Evolutionary conservation across 2,329 filamentous ascomycete genomes (phyloP), one percentile per base, ranked within the genome.

Genomic region (Fusarium floridanum): DNA sequence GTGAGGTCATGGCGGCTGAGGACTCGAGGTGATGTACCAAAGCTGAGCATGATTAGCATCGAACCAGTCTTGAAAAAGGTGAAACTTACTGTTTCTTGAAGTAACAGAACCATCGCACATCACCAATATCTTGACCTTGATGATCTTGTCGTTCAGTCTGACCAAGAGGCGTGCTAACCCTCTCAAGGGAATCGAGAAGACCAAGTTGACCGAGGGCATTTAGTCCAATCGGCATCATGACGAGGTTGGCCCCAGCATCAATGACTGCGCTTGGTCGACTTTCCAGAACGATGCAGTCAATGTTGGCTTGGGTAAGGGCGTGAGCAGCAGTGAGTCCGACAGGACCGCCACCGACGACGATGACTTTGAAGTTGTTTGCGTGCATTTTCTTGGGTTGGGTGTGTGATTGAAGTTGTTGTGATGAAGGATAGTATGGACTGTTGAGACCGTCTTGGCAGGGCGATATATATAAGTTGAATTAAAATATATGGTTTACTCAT

Each of bases 231-330:
- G 76, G 61, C 73, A 79, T 70, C 61, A 86, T 69, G 16, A 82
- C 75, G 61, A 84, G 70, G 76, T 82, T 77, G 22, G 80, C 77
- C 24, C 78, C 77, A 16, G 79, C 78, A 70, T 83, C 76, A 45
- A 78, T 66, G 67, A 80, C 66, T 11, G 82, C 32, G 0, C 74
- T 70, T 1, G 72, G 32, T 2, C 81, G 79, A 12, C 77, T 71
- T 61, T 86, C 84, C 1, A 86, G 81, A 9, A 86, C 63, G 45
- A 84, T 73, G 12, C 83, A 86, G 63, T 85, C 81, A 39, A 86
- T 81, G n/a, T 73, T 71, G 6, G 80, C 80, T 4, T 61, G 75
- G 5, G 67, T 66, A 2, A 81, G 72, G 0, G 77, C 71, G 16
- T 80, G 78, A 1, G 80, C 80, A 2, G 80, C 76, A 0, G 70